phyloP scores from a whole-genome alignment of 352 stramenopile species.

The Pythium insidiosum region DNA sequence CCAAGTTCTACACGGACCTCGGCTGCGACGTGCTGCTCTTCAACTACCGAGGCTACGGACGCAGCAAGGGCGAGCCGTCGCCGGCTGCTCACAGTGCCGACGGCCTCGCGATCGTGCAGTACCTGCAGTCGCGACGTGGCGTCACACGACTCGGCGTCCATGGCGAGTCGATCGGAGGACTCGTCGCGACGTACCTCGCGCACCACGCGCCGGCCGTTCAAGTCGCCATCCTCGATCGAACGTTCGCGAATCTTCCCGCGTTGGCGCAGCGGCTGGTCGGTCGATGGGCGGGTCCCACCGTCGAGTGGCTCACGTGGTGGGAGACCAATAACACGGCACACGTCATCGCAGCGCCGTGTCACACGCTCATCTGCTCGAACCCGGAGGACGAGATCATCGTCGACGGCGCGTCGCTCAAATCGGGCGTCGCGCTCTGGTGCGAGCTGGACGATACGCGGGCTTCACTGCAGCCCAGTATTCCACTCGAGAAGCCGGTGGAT shows the following conservation, averaged over 20 bases:
- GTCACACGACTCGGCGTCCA: conserved; percentile 65
- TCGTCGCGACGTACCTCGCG: conserved; percentile 69
- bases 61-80: conserved; percentile 51
- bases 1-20: conserved; percentile 81
- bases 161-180: conserved; percentile 74
- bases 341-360: conserved; percentile 59
- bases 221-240: conserved; percentile 71
- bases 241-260: conserved; percentile 70
- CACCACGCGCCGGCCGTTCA: conserved; percentile 46
- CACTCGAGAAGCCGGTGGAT: conserved; percentile 1
- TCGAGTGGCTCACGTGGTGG: conserved; percentile 69
- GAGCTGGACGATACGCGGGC: conserved; percentile 39
- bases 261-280: conserved; percentile 73
- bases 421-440: conserved; percentile 54
- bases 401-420: conserved; percentile 77
- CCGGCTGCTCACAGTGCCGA: conserved; percentile 58
- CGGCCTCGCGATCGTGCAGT: conserved; percentile 63
- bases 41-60: conserved; percentile 85
- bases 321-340: conserved; percentile 76
- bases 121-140: conserved; percentile 40
- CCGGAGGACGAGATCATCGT: conserved; percentile 77
- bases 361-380: conserved; percentile 80
- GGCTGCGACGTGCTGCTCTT: conserved; percentile 77
- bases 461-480: conserved; percentile 5
- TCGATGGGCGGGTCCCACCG: conserved; percentile 52